Percentiles rank a stretch among this genome's conserved stretches.
phyloP scores from a whole-genome alignment of 805 yeast genomes.

The Brettanomyces nanus region DNA sequence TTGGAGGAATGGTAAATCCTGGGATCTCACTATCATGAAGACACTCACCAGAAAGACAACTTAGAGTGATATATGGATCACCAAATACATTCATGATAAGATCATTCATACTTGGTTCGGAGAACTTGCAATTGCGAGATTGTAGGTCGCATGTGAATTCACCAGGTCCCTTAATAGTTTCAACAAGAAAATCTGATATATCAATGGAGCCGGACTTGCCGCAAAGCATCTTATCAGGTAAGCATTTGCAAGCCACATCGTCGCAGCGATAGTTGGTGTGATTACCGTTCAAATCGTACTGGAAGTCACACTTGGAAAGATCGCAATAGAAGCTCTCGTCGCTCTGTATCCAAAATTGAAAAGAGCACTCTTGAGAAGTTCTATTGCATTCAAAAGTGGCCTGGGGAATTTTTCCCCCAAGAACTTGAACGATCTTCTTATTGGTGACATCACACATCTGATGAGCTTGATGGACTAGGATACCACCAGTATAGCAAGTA shows the following conservation, averaged over 20 bases:
- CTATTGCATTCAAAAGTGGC: slow-evolving; percentile 86
- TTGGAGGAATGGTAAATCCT: slow-evolving; percentile 68
- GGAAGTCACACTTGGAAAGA: slow-evolving; percentile 61
- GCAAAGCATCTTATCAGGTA: slow-evolving; percentile 89
- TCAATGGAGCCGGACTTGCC: slow-evolving; percentile 93
- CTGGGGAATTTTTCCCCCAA: slow-evolving; percentile 78
- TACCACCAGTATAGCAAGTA: slow-evolving; percentile 82
- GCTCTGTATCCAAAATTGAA: slow-evolving; percentile 95
- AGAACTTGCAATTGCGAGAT: slow-evolving; percentile 60
- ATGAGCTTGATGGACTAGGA: slow-evolving; percentile 68
- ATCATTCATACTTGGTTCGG: slow-evolving; percentile 95
- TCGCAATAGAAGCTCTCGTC: slow-evolving; percentile 88
- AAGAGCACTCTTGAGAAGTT: slow-evolving; percentile 59
- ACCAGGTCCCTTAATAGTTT: slow-evolving; percentile 90
- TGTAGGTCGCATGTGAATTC: slow-evolving; percentile 73
- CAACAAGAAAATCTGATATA: slow-evolving; percentile 83
- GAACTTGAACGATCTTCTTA: slow-evolving; percentile 70
- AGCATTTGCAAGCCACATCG: slow-evolving; percentile 74
- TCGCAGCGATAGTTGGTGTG: slow-evolving; percentile 73
- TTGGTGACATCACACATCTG: slow-evolving; percentile 96
- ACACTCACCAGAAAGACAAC: slow-evolving; percentile 86
- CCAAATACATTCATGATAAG: slow-evolving; percentile 87
- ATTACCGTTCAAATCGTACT: slow-evolving; percentile 53
- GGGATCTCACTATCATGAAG: slow-evolving; percentile 89
- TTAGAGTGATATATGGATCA: slow-evolving; percentile 79